These are phyloP conservation scores for Diaporthe australafricana DNA, from an alignment of 2,329 filamentous ascomycete species.

Conservation along the genomic window DNA sequence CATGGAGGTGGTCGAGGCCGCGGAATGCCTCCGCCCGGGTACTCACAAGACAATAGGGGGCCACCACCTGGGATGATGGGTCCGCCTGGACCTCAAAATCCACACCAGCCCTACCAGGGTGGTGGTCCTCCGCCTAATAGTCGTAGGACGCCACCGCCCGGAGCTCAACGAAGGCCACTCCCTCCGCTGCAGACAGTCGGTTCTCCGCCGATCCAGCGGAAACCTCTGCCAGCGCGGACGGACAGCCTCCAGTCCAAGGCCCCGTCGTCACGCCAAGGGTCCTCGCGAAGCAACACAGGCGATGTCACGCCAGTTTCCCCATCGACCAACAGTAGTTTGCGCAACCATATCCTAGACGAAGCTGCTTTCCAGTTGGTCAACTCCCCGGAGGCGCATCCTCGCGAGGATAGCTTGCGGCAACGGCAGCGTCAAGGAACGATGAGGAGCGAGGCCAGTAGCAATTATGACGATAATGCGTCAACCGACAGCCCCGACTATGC, in stretches of 20 bases:
- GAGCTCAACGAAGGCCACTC: conserved; percentile 32
- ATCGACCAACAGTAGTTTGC: conserved; percentile 53
- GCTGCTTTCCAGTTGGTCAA: conserved; percentile 62
- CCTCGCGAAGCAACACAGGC: conserved; percentile 50
- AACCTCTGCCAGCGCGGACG: conserved; percentile 60
- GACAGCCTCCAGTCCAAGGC: conserved; percentile 34
- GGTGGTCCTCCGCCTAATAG: conserved; percentile 26
- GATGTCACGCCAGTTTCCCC: conserved; percentile 51
- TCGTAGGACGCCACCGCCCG: conserved; percentile 31
- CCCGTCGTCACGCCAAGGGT: conserved; percentile 35
- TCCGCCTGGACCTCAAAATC: conserved; percentile 24
- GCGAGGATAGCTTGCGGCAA: conserved; percentile 37
- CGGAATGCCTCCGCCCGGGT: conserved; percentile 41
- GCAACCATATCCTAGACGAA: conserved; percentile 56
- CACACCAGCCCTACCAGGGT: conserved; percentile 26
- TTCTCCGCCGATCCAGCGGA: conserved; percentile 59
- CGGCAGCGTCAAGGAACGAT: conserved; percentile 52
- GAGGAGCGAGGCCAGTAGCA: conserved; percentile 54
- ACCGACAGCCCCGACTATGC: conserved; percentile 81
- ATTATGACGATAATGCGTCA: conserved; percentile 73
- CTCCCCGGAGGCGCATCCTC: conserved; percentile 44
- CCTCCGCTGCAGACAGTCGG: conserved; percentile 38
- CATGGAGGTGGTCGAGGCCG: conserved; percentile 36
- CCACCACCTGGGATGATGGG: conserved; percentile 32
- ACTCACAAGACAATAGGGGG: conserved; percentile 28